These are phyloP conservation scores for Pseudogymnoascus pannorum DNA, from an alignment of 2,329 filamentous ascomycete genomes.

Conservation along the genomic window DNA sequence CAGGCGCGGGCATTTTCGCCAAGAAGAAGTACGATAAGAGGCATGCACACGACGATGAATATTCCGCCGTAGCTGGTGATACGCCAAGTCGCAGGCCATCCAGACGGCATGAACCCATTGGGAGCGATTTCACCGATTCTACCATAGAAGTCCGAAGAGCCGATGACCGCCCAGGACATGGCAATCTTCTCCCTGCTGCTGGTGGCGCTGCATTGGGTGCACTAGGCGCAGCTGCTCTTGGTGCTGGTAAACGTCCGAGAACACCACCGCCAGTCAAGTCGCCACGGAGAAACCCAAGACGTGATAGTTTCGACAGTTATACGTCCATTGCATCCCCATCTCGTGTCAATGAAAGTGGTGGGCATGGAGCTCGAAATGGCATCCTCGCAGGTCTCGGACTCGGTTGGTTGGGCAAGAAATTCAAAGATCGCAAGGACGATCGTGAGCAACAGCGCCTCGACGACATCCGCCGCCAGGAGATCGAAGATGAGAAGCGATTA, in stretches of 20 bases:
- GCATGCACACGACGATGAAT: slow-evolving; percentile 49
- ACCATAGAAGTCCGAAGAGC: slow-evolving; percentile 17
- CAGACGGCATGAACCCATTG: slow-evolving; percentile 23
- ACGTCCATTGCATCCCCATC: slow-evolving; percentile 55
- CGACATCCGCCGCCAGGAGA: slow-evolving; percentile 40
- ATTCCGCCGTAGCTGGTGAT: slow-evolving; percentile 55
- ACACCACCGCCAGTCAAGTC: slow-evolving; percentile 35
- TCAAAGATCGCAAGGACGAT: slow-evolving; percentile 50
- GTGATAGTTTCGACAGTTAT: slow-evolving; percentile 46
- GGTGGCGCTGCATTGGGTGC: slow-evolving; percentile 3
- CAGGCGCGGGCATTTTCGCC: slow-evolving; percentile 56
- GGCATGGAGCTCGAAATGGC: slow-evolving; percentile 36
- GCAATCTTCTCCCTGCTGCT: slow-evolving; percentile 1
- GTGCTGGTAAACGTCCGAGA: slow-evolving; percentile 36
- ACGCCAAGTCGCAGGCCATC: slow-evolving; percentile 46
- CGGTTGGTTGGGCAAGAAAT: slow-evolving; percentile 60
- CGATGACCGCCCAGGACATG: slow-evolving; percentile 31
- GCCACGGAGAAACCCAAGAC: slow-evolving; percentile 35
- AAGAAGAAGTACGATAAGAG: slow-evolving; percentile 51
- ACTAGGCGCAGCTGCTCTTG: slow-evolving; percentile 36
- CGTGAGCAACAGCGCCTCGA: slow-evolving; percentile 41
- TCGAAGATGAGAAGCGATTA: slow-evolving; percentile 47
- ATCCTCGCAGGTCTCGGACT: slow-evolving; percentile 55
- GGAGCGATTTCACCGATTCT: slow-evolving; percentile 42
- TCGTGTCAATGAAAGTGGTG: slow-evolving; percentile 41